These are phyloP conservation scores for Candida adriatica DNA, from an alignment of 805 yeast genomes.

Conservation along the genomic window DNA sequence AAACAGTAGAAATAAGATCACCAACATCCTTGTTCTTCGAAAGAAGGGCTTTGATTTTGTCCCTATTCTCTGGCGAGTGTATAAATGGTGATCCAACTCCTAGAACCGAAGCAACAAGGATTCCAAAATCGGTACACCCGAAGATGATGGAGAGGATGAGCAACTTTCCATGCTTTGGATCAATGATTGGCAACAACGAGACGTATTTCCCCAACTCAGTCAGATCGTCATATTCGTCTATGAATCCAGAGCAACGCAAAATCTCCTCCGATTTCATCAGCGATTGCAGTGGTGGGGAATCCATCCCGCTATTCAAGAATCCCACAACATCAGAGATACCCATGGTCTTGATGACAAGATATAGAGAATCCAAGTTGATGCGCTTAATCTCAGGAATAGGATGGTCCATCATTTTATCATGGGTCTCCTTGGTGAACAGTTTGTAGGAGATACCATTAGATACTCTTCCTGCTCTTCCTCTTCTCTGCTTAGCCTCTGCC, in stretches of 20 bases:
- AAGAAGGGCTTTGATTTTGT: slow-evolving; percentile 44
- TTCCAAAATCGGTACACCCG: slow-evolving; percentile 69
- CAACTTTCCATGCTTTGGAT: slow-evolving; percentile 77
- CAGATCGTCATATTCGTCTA: slow-evolving; percentile 40
- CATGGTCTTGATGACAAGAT: slow-evolving; percentile 82
- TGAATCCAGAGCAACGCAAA: slow-evolving; percentile 68
- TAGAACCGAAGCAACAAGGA: slow-evolving; percentile 75
- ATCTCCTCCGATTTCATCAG: slow-evolving; percentile 34
- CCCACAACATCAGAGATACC: slow-evolving; percentile 65
- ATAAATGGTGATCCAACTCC: slow-evolving; percentile 72
- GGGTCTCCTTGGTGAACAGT: slow-evolving; percentile 60
- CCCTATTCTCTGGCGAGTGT: slow-evolving; percentile 56
- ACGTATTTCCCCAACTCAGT: slow-evolving; percentile 77
- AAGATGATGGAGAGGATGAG: slow-evolving; percentile 75
- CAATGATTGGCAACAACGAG: slow-evolving; percentile 75
- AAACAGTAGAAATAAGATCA: slow-evolving; percentile 63
- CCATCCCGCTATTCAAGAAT: slow-evolving; percentile 71
- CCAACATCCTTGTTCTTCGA: slow-evolving; percentile 47
- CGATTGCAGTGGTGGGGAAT: slow-evolving; percentile 55
- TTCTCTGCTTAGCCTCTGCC: slow-evolving; percentile 84
- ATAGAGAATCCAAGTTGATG: slow-evolving; percentile 75
- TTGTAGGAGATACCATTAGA: slow-evolving; percentile 76
- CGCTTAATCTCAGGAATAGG: slow-evolving; percentile 89
- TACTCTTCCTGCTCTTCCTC: slow-evolving; percentile 99
- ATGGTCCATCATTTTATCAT: slow-evolving; percentile 53